Evolutionary conservation across 78 protist genomes (phyloP).

Genomic region (Creolimax fragrantissima): DNA sequence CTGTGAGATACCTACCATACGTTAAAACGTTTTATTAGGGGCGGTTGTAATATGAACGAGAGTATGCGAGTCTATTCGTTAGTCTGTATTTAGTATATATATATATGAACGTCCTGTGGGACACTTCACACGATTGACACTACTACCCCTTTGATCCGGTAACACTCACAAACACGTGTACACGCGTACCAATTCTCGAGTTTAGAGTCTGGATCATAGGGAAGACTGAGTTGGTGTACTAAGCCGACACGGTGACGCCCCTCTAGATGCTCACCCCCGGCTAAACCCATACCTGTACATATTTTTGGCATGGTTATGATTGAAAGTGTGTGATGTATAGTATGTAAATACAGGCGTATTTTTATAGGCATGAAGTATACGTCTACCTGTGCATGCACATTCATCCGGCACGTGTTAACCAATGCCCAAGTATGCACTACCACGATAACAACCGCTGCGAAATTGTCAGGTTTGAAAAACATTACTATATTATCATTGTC

Average conservation of each 20-base stretch:
- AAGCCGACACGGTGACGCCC: not conserved
- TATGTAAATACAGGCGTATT: not conserved
- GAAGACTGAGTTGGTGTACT: not conserved
- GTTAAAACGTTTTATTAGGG: not conserved
- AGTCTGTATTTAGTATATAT: not conserved
- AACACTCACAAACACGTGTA: no score
- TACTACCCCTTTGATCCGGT: no score
- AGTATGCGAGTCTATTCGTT: not conserved
- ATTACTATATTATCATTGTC: no score
- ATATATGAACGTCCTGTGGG: not conserved
- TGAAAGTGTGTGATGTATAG: not conserved
- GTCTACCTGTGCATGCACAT: not conserved
- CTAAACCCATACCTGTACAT: not conserved
- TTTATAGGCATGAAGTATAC: not conserved
- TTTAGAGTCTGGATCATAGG: not conserved
- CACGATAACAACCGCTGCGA: no score
- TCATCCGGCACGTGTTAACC: no score
- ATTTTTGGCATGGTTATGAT: not conserved
- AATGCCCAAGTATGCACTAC: no score
- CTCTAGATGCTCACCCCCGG: slow-evolving; percentile 19
- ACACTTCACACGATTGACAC: not conserved
- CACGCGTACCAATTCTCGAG: slow-evolving; percentile 1
- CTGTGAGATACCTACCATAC: not conserved
- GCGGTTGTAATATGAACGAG: not conserved
- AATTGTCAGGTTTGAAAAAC: no score